Percentiles rank a stretch among this genome's conserved stretches.
Evolutionary conservation across 2,329 filamentous ascomycete species (phyloP).

Genomic region (Cladosporium halotolerans): DNA sequence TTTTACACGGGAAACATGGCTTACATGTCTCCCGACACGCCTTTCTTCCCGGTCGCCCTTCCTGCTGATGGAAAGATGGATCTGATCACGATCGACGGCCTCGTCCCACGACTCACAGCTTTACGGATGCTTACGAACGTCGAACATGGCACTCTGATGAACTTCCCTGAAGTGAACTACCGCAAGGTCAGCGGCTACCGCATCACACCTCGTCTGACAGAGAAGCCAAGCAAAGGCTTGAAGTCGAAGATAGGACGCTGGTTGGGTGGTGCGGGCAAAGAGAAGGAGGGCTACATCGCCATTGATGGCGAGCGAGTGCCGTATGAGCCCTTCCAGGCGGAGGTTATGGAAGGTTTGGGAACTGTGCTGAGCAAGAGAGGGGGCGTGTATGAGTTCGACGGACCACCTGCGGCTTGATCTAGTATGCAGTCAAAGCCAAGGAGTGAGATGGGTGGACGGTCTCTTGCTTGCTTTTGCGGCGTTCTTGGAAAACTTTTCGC

Average conservation of each 20-base stretch:
- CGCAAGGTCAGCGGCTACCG: conserved; percentile 83
- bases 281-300: conserved; percentile 75
- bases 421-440: neutral
- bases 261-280: conserved; percentile 35
- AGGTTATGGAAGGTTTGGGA: conserved; percentile 76
- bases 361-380: conserved; percentile 75
- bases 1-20: conserved; percentile 96
- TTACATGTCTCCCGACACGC: conserved; percentile 78
- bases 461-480: no score
- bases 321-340: conserved; percentile 85
- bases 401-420: conserved; percentile 19
- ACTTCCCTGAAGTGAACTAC: conserved; percentile 70
- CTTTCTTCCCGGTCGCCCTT: conserved; percentile 80
- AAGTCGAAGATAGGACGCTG: conserved; percentile 22
- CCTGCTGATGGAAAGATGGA: conserved; percentile 83
- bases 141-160: conserved; percentile 69
- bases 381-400: conserved; percentile 59
- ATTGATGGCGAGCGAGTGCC: conserved; percentile 87
- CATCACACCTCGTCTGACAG: conserved; percentile 55
- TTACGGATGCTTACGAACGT: conserved; percentile 66
- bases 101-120: conserved; percentile 60
- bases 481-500: neutral
- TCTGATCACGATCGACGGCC: conserved; percentile 71
- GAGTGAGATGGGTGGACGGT: no score
- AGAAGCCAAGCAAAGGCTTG: conserved; percentile 12